Evolutionary conservation across 75 land plant genomes (phyloP).

Genomic region (Pinus taeda): DNA sequence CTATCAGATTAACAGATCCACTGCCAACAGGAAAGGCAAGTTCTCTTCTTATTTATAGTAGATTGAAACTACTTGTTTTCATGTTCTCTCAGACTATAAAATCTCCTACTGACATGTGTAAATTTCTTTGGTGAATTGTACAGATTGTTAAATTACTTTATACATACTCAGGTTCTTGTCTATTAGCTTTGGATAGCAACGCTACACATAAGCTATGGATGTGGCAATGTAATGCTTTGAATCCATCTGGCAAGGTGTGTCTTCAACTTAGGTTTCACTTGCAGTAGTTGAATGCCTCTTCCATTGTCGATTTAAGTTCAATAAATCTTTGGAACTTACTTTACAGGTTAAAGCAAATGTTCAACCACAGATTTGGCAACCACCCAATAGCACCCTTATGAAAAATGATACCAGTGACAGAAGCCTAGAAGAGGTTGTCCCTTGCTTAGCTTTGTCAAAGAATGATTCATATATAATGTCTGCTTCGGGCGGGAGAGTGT

Average conservation of each 20-base stretch:
- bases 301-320: not conserved
- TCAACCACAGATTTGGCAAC: constrained; percentile 70
- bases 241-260: constrained; percentile 34
- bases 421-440: constrained; percentile 56
- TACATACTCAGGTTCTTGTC: constrained; percentile 61
- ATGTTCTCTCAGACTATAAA: not conserved
- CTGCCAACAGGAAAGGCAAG: constrained; percentile 41
- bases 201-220: constrained; percentile 69
- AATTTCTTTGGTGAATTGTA: not conserved
- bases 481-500: constrained; percentile 77
- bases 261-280: not conserved
- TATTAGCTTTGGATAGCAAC: constrained; percentile 57
- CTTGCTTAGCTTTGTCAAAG: constrained; percentile 78
- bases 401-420: constrained; percentile 61
- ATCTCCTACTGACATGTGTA: not conserved
- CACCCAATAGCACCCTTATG: constrained; percentile 62
- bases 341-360: constrained; percentile 55
- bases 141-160: constrained; percentile 53
- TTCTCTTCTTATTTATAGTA: not conserved
- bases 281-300: not conserved
- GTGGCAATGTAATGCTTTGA: constrained; percentile 59
- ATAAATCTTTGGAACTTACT: not conserved
- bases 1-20: constrained; percentile 51
- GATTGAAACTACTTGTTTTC: not conserved
- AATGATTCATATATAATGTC: constrained; percentile 84